A percentile compares a stretch with the other conserved stretches of the same genome.
These are phyloP conservation scores for Spathaspora jeffriesii DNA, from an alignment of 1,139 yeast species.

Conservation along the genomic window DNA sequence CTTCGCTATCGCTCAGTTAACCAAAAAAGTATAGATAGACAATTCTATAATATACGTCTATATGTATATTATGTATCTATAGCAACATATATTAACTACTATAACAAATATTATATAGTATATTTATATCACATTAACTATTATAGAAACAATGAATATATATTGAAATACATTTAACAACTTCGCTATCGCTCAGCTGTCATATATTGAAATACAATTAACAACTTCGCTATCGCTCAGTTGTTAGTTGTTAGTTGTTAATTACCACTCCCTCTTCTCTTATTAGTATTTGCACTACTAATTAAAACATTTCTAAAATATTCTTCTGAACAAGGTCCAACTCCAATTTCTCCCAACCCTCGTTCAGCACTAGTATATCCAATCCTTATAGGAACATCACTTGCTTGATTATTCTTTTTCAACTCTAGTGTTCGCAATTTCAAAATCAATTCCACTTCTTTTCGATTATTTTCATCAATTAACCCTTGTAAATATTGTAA, in stretches of 20 bases:
- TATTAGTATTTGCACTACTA: slow-evolving; percentile 28
- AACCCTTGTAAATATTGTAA: slow-evolving; percentile 70
- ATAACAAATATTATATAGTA: no score
- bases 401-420: slow-evolving; percentile 19
- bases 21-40: no score
- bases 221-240: slow-evolving; percentile 4
- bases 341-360: slow-evolving; percentile 77
- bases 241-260: no score
- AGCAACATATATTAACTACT: no score
- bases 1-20: no score
- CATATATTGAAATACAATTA: no score
- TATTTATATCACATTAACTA: no score
- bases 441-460: slow-evolving; percentile 73
- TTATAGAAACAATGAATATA: no score
- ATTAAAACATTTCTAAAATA: slow-evolving; percentile 40
- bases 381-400: slow-evolving; percentile 48
- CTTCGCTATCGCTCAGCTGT: slow-evolving; percentile 4
- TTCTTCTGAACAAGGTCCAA: slow-evolving; percentile 69
- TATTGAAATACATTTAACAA: no score
- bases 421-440: slow-evolving; percentile 57
- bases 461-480: slow-evolving; percentile 76
- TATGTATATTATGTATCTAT: no score
- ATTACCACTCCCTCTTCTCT: no score
- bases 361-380: slow-evolving; percentile 71
- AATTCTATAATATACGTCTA: no score